Conservation (phyloP, 768 basidiomycete species). For the Lentinula sp. region DNA sequence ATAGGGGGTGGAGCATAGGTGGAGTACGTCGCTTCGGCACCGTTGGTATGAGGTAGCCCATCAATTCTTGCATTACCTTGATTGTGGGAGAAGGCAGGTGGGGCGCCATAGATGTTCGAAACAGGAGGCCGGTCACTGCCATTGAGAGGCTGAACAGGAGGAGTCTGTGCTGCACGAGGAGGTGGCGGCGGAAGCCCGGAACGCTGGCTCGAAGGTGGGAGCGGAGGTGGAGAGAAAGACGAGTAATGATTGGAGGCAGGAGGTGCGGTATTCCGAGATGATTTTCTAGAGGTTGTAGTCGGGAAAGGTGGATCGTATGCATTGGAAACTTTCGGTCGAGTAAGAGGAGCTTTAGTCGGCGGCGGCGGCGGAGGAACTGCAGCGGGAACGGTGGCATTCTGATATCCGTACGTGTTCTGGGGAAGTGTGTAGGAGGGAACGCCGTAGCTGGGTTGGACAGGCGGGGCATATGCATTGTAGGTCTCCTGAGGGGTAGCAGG, state of each 20-base stretch:
- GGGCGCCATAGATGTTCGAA: not conserved
- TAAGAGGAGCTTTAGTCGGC: slow-evolving; percentile 36
- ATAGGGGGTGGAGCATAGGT: not conserved
- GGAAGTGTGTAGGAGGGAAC: slow-evolving; percentile 17
- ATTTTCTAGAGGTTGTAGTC: slow-evolving; percentile 27
- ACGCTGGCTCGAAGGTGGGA: slow-evolving; percentile 11
- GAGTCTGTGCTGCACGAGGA: not conserved
- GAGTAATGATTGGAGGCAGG: slow-evolving; percentile 16
- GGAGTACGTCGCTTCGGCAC: not conserved
- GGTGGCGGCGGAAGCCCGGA: not conserved
- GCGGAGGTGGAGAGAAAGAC: slow-evolving; percentile 13
- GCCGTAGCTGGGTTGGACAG: slow-evolving; percentile 6
- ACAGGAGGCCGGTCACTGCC: slow-evolving; percentile 2
- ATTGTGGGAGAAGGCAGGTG: not conserved
- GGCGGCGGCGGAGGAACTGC: slow-evolving; percentile 29
- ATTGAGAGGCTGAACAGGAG: slow-evolving; percentile 8
- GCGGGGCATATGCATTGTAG: slow-evolving; percentile 13
- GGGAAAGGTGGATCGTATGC: slow-evolving; percentile 78
- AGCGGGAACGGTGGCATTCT: slow-evolving; percentile 13
- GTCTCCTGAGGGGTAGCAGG: slow-evolving; percentile 12
- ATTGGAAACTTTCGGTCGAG: slow-evolving; percentile 58
- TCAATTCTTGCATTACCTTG: not conserved
- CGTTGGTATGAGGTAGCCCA: not conserved
- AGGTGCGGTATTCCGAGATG: slow-evolving; percentile 24
- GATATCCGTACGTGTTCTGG: slow-evolving; percentile 17